Percentiles rank a stretch among this genome's conserved stretches.
These are phyloP conservation scores for Citrus reticulata DNA, from an alignment of 345 rosid genomes.

Conservation along the genomic window DNA sequence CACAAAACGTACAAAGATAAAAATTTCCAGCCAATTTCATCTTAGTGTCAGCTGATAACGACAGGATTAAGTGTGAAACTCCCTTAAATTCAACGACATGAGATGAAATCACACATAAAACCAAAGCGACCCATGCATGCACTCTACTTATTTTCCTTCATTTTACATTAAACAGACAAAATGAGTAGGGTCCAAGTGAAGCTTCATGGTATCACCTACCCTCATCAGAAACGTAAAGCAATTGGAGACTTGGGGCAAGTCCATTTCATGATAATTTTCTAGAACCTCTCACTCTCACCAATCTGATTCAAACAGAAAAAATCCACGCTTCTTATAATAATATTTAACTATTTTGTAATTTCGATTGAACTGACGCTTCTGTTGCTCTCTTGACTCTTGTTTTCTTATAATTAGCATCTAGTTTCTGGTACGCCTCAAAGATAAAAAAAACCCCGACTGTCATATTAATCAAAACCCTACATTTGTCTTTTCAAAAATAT, in stretches of 20 bases:
- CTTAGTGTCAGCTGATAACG: neutral
- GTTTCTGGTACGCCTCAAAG: neutral
- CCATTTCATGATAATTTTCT: neutral
- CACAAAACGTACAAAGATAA: neutral
- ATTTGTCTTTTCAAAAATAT: neutral
- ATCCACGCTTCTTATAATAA: conserved; percentile 11
- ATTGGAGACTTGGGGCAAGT: conserved; percentile 22
- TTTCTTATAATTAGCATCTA: neutral
- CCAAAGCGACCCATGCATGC: neutral
- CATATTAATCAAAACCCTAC: neutral
- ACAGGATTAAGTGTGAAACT: neutral
- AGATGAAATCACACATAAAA: neutral
- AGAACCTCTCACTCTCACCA: conserved; percentile 12
- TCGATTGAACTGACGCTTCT: neutral
- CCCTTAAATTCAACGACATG: neutral
- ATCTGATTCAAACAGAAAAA: conserved; percentile 2
- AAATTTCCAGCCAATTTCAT: neutral
- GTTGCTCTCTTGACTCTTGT: neutral
- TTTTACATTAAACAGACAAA: neutral
- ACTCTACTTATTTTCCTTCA: neutral
- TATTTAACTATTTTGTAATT: neutral
- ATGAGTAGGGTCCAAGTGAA: conserved; percentile 9
- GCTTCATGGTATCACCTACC: neutral
- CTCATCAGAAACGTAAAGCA: conserved; percentile 15
- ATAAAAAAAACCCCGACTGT: neutral